Evolutionary conservation across 768 basidiomycete genomes (phyloP).

Genomic region (Psilocybe sp.): DNA sequence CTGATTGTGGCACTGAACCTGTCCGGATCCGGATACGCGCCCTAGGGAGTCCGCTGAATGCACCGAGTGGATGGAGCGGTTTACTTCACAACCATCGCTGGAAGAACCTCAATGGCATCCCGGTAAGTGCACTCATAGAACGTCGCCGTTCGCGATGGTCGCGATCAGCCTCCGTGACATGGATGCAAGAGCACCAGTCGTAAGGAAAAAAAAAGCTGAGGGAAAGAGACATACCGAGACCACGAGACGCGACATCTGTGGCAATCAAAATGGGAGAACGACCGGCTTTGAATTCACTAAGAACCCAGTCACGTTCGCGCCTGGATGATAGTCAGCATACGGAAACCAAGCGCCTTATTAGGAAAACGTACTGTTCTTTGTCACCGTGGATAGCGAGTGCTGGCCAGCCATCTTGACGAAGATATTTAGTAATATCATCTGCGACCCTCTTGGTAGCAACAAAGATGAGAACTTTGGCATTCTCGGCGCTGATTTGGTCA

Average conservation of each 20-base stretch:
- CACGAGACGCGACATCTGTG: conserved; percentile 99
- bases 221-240: conserved; percentile 86
- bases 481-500: conserved; percentile 93
- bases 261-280: conserved; percentile 97
- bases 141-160: conserved; percentile 14
- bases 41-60: conserved; percentile 25
- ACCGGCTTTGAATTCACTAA: conserved; percentile 97
- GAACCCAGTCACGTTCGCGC: conserved; percentile 98
- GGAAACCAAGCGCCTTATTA: background rate
- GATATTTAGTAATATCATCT: conserved; percentile 96
- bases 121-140: conserved; percentile 20
- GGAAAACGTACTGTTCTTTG: conserved; percentile 84
- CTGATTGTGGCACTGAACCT: conserved; percentile 35
- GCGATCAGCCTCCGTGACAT: conserved; percentile 20
- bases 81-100: conserved; percentile 17
- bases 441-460: conserved; percentile 97
- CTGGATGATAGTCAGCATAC: conserved; percentile 30
- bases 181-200: conserved; percentile 24
- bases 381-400: conserved; percentile 99
- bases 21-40: conserved; percentile 38
- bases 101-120: conserved; percentile 17
- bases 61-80: conserved; percentile 14
- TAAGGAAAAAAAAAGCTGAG: conserved; percentile 17
- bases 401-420: conserved; percentile 99
- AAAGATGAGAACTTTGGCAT: conserved; percentile 98